Base-by-base conservation (phyloP, 192 early-diverging fungal genomes). In the Coemansia sp. region DNA sequence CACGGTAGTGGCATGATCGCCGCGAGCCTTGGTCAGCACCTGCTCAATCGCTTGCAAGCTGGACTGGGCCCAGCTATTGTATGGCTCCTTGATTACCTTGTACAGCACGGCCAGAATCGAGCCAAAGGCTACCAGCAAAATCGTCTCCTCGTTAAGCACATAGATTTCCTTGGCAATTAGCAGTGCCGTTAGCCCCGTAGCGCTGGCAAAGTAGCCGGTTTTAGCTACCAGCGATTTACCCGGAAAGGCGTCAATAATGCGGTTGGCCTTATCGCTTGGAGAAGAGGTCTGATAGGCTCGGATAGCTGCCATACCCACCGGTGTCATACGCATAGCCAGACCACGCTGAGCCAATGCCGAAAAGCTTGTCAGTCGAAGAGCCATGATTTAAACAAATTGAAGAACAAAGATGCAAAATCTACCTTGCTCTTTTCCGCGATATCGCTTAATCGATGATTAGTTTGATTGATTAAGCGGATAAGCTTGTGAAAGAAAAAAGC, bases 141-240 rank as follows among this genome's bases (percentile, higher is more conserved):
- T 81, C 40, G 92, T 84, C 71, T 98, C 94, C 71, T 90, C 91
- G 76, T 96, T 96, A 56, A 96, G 69, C 48, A 96, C 84, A 81
- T 96, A 98, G 75, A 98, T 91, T 81, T 98, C 96, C 88, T 98
- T 96, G 53, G 93, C 91, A 65, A 98, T 87, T 36, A 90, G 73
- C 75, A 86, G 91, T 36, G 93, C 88, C 12, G 93, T 87, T 56
- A 91, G 69, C 54, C 91, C 92, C 40, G 91, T 83, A 49, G 83
- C 82, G 17, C 88, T 71, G 42, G 93, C 90, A 62, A 96, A 83
- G 69, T 87, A 91, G 38, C 85, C 85, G 31, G 96, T 89, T 83
- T 98, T 98, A 64, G 90, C 83, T 55, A 89, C 83, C 37, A 92
- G 67, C 53, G 84, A 87, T 61, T 92, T 85, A 17, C 96, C 96